Evolutionary conservation across 2,329 filamentous ascomycete species (phyloP).

Genomic region (Pseudogymnoascus sp.): DNA sequence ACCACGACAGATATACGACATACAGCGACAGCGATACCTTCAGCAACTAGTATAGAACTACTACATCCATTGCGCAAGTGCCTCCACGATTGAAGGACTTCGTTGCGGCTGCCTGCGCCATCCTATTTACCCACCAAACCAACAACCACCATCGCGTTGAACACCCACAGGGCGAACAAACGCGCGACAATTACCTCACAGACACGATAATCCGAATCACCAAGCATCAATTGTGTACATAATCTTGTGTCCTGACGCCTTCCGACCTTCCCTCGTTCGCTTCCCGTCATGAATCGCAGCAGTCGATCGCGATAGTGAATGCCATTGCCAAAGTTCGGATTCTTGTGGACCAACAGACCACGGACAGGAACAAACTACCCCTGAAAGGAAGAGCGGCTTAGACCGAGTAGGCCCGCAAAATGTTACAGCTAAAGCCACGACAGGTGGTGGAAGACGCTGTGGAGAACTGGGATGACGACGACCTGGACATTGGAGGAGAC

Average conservation of each 20-base stretch:
- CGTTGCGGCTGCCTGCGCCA: not conserved
- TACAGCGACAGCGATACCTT: not conserved
- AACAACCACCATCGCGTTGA: not conserved
- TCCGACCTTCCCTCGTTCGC: not conserved
- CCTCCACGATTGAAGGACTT: not conserved
- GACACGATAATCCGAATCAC: not conserved
- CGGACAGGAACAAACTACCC: not conserved
- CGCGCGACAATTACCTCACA: not conserved
- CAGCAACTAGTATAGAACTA: not conserved
- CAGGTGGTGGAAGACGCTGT: constrained; percentile 47
- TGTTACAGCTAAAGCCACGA: constrained; percentile 21
- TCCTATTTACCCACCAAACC: not conserved
- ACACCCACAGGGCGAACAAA: not conserved
- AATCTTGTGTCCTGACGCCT: not conserved
- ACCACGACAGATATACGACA: not conserved
- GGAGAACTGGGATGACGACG: constrained; percentile 74
- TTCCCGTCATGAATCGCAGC: not conserved
- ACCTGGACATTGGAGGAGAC: constrained; percentile 62
- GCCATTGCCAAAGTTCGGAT: not conserved
- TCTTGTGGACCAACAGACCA: not conserved
- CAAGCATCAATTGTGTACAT: not conserved
- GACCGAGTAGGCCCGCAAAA: not conserved
- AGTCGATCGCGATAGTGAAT: not conserved
- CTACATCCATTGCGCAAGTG: not conserved
- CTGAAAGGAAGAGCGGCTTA: not conserved